Conservation (phyloP, 2,329 filamentous ascomycete genomes). For the Botryosphaeria dothidea region DNA sequence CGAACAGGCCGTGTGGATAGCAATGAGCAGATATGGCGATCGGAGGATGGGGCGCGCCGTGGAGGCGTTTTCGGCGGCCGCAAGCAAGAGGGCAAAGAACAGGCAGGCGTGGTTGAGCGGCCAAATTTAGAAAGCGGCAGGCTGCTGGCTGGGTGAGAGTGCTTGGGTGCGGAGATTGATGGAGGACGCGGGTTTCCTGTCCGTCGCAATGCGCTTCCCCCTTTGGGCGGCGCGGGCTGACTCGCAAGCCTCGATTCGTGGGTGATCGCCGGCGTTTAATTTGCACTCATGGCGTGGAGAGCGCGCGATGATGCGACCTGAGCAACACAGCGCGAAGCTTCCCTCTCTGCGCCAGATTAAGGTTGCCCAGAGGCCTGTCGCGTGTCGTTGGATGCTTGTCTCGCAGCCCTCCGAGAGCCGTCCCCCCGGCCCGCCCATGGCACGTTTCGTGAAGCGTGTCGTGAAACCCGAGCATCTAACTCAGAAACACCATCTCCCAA, state of each 20-base stretch:
- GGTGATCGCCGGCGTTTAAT: slow-evolving; percentile 7
- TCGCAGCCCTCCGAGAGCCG: background rate
- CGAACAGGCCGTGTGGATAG: background rate
- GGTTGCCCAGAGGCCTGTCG: background rate
- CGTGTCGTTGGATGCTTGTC: background rate
- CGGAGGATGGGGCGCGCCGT: background rate
- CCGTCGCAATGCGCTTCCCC: background rate
- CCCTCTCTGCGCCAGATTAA: background rate
- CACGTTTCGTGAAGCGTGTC: background rate
- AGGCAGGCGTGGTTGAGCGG: background rate
- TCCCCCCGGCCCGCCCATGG: background rate
- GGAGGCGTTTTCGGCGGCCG: background rate
- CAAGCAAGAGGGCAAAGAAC: background rate
- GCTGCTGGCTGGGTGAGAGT: background rate
- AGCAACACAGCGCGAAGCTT: background rate
- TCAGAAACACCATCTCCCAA: background rate
- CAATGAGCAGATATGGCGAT: background rate
- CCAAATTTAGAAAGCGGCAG: background rate
- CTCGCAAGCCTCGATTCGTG: background rate
- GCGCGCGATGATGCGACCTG: background rate
- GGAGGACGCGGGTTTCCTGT: background rate
- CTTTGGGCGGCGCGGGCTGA: background rate
- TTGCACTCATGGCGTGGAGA: background rate
- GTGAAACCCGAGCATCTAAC: background rate
- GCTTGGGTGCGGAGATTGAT: slow-evolving; percentile 8